phyloP scores from a whole-genome alignment of 116 monocot genomes.

The Papilionanthe hybrid region DNA sequence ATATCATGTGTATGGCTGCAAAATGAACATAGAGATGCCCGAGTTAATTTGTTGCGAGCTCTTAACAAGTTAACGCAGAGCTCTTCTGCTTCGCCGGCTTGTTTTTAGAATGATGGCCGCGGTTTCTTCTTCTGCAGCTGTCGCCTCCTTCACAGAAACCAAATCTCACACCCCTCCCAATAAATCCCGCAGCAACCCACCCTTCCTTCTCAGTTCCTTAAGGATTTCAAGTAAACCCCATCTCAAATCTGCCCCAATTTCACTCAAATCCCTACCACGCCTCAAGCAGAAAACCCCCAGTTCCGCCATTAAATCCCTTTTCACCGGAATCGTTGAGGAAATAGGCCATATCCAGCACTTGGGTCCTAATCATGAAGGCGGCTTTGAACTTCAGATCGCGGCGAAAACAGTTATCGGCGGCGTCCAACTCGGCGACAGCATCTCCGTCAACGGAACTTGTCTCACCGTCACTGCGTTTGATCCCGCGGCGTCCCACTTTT shows the following conservation, averaged over 20 bases:
- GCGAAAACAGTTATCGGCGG: constrained; percentile 54
- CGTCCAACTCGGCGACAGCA: constrained; percentile 74
- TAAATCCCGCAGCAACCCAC: neutral
- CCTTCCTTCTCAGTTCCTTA: constrained; percentile 4
- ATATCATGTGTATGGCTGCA: too few relatives aligned
- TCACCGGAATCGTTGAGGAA: constrained; percentile 98
- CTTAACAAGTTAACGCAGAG: too few relatives aligned
- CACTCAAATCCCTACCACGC: neutral
- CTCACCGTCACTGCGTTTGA: constrained; percentile 78
- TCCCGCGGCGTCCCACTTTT: constrained; percentile 29
- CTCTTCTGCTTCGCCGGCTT: neutral
- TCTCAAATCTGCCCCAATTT: neutral
- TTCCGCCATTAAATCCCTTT: constrained; percentile 36
- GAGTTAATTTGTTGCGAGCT: too few relatives aligned
- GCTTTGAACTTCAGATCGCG: constrained; percentile 53
- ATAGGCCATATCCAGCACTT: constrained; percentile 54
- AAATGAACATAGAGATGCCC: too few relatives aligned
- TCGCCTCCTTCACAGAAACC: neutral
- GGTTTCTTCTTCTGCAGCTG: neutral
- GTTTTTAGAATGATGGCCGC: neutral
- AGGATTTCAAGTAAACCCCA: neutral
- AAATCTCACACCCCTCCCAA: neutral
- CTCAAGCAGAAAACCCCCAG: neutral
- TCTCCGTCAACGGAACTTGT: constrained; percentile 86
- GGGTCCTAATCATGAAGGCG: constrained; percentile 44